Evolutionary conservation across 257 asterid species (phyloP).

Genomic region (Verbascum thapsus): DNA sequence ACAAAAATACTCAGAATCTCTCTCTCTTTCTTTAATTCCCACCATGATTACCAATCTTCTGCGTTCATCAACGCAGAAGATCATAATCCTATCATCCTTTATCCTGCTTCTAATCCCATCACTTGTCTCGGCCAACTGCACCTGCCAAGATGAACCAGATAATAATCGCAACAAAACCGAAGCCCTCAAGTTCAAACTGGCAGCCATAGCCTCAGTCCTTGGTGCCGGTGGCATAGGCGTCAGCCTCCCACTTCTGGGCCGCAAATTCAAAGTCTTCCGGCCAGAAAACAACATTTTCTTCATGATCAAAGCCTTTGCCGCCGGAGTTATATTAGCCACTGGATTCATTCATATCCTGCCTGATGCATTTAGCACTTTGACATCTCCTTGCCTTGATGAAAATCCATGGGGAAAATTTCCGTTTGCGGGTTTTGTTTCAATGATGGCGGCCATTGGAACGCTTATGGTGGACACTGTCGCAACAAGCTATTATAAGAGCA

Average conservation of each 20-base stretch:
- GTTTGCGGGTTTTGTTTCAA: constrained; percentile 52
- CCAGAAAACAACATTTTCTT: constrained; percentile 64
- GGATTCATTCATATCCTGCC: constrained; percentile 69
- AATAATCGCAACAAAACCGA: constrained; percentile 24
- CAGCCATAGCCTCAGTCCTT: constrained; percentile 48
- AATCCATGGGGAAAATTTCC: constrained; percentile 61
- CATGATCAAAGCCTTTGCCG: constrained; percentile 72
- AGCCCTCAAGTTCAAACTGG: constrained; percentile 52
- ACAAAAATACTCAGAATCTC: too few species aligned
- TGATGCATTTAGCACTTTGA: constrained; percentile 47
- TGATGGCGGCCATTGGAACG: constrained; percentile 57
- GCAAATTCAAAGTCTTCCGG: constrained; percentile 33
- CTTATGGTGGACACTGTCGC: constrained; percentile 58
- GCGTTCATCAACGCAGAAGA: constrained; percentile 1
- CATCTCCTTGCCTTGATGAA: constrained; percentile 51
- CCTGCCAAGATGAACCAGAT: constrained; percentile 29
- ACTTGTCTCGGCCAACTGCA: constrained; percentile 23
- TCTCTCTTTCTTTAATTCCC: neutral
- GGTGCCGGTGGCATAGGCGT: constrained; percentile 53
- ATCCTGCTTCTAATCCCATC: constrained; percentile 24
- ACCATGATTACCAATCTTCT: constrained; percentile 26
- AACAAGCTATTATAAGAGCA: constrained; percentile 44
- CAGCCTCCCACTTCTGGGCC: constrained; percentile 55
- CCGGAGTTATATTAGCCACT: constrained; percentile 63
- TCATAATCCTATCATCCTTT: constrained; percentile 31